Evolutionary conservation across 139 green algal species (phyloP).

Genomic region (Trebouxia sp.): DNA sequence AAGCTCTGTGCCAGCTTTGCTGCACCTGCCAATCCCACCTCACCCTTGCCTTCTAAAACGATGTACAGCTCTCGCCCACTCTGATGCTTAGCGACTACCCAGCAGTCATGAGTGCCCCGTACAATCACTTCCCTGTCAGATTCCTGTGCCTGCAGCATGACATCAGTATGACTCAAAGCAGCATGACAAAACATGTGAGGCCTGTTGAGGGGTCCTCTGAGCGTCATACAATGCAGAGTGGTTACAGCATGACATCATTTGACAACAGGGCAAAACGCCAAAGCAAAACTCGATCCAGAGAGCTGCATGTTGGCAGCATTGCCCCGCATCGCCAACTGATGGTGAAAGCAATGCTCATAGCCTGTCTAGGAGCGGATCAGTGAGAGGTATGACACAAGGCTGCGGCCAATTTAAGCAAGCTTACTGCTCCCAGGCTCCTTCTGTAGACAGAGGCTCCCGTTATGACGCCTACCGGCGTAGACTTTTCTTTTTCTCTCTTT

Average conservation of each 20-base stretch:
- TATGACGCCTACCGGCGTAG: no score
- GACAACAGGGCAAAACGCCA: no score
- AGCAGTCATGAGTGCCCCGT: conserved; percentile 41
- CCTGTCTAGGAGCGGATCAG: conserved; percentile 21
- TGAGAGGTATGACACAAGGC: background rate
- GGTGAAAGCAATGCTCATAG: no score
- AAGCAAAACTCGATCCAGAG: no score
- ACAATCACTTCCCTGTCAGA: conserved; percentile 34
- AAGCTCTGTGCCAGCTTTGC: background rate
- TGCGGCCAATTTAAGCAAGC: background rate
- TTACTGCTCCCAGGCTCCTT: background rate
- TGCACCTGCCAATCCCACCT: conserved; percentile 11
- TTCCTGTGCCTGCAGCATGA: background rate
- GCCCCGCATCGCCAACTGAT: no score
- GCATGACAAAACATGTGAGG: no score
- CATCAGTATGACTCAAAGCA: background rate
- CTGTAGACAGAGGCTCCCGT: no score
- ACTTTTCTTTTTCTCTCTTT: background rate
- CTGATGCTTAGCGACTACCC: conserved; percentile 26
- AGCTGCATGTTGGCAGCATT: no score
- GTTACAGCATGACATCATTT: no score
- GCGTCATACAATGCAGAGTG: no score
- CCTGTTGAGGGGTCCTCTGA: no score
- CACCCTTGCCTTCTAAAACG: conserved; percentile 38
- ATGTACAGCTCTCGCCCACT: conserved; percentile 22